Evolutionary conservation across 257 asterid genomes (phyloP), one percentile per base, ranked within the genome.

Genomic region (Anisodus tanguticus): DNA sequence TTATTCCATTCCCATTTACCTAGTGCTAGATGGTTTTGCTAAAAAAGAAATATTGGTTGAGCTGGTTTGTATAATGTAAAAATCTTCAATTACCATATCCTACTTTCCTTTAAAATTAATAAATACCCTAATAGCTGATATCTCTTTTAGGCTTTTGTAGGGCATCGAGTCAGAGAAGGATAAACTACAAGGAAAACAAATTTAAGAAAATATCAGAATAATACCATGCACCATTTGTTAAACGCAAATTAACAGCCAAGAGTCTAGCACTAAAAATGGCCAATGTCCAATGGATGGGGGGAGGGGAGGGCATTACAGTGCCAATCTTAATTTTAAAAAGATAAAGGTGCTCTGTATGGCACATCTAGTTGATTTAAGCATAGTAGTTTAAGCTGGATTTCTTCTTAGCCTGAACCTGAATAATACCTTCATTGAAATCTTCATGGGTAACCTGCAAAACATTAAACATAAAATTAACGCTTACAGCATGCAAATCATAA

Each of bases 371-470:
- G 57, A 26, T 72, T 90, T 93, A 93, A 0, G 97, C 98, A 69
- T 92, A 95, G 90, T 93, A 95, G 87, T 92, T 92, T 82, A 92
- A 88, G 93, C 97, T 91, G 83, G 94, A 92, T 87, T 95, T 93
- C 93, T 93, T 93, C 85, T 95, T 95, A 0, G 99, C 99, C 88
- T 95, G 97, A 85, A 95, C 98, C 93, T 94, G 99, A 66, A 95
- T 95, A 59, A 94, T 95, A 26, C 99, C 99, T 89, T 94, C 99
- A 63, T 95, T 95, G 80, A 93, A 95, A 87, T 95, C 99, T 89
- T 95, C 98, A 62, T 95, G 98, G 90, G 90, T 95, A 85, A 95
- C 99, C 99, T 94, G 87, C 43, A 35, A 49, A 74, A 74, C 15
- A 74, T 13, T 6, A 19, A 47, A 74, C 59, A 49, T 47, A 45